Evolutionary conservation across 495 filamentous ascomycete species (phyloP), one percentile per base, ranked within the genome.

Genomic region (Neurospora tetraspora): DNA sequence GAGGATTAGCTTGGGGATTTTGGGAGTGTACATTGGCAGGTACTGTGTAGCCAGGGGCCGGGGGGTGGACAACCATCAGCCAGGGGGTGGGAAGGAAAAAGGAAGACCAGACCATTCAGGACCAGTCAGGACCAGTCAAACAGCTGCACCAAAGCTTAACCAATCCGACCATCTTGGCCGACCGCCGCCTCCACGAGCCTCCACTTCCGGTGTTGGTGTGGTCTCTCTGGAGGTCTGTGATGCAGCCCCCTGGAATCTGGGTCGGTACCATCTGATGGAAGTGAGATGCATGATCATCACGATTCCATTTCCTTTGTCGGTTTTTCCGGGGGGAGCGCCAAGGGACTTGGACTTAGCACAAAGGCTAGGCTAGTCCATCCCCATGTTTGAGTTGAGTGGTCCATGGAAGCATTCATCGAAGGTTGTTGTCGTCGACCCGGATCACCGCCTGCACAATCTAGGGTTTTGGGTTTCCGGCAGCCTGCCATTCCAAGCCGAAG

Each of bases 131-230:
- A 20, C 69, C 27, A 65, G 37, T 65, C 39, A 18, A 43, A 61
- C 53, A 61, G 53, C 61, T 70, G 74, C 74, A 78, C 45, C 61
- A 73, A 78, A 78, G 73, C 76, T 78, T 76, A 71, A 72, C 78
- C 74, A 78, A 78, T 73, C 73, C 72, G 59, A 69, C 43, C 69
- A 73, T 39, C 68, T 73, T 34, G 53, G 27, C 27, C 14, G 27
- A 23, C 53, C 53, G 27, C 53, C 53, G 27, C 53, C 27, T 65
- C 53, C 53, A 69, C n/a, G 70, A 74, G 72, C 76, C 73, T 79
- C 76, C 77, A 76, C 74, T 75, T 71, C 74, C 76, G 23, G 45
- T 71, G 27, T 43, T 27, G 39, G 53, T 68, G 38, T 23, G 47
- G 42, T 69, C 37, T 40, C 37, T 14, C 12, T 34, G 42, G 39